Evolutionary conservation across 306 rosid genomes (phyloP).

Genomic region (Lithocarpus polystachyus): DNA sequence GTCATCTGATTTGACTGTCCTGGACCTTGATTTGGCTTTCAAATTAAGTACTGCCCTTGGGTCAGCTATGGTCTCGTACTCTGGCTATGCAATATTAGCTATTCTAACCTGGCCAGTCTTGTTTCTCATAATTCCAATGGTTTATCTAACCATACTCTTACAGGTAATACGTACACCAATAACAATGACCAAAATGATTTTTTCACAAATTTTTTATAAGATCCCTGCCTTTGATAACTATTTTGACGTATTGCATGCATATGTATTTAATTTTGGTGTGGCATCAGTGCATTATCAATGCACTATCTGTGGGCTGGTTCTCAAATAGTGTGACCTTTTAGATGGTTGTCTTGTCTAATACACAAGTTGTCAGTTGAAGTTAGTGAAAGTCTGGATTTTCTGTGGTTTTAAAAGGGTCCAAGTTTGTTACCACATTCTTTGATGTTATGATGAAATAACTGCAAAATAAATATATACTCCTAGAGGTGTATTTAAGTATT

Average conservation of each 20-base stretch:
- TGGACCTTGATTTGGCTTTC: constrained; percentile 51
- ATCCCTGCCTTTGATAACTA: background rate
- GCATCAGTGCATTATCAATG: background rate
- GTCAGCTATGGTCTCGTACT: constrained; percentile 7
- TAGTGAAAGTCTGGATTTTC: background rate
- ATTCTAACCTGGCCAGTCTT: constrained; percentile 55
- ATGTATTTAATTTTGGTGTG: background rate
- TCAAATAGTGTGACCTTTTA: too few relatives aligned
- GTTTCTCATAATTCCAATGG: constrained; percentile 40
- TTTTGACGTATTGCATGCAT: background rate
- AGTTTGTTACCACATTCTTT: background rate
- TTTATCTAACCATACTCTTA: constrained; percentile 29
- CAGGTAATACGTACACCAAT: constrained; percentile 37
- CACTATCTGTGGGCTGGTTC: too few relatives aligned
- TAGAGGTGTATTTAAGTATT: too few relatives aligned
- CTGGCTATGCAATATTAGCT: constrained; percentile 34
- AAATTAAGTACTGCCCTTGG: background rate
- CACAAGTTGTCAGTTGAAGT: background rate
- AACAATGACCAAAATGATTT: background rate
- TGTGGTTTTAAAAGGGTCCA: background rate
- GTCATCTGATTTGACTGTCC: constrained; percentile 46
- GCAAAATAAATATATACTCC: background rate
- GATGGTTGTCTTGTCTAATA: background rate
- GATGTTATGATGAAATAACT: background rate
- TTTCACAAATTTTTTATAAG: background rate